A percentile compares a stretch with the other conserved stretches of the same genome.
phyloP scores from a whole-genome alignment of 2,329 filamentous ascomycete species.

The Scolecobasidium constrictum region DNA sequence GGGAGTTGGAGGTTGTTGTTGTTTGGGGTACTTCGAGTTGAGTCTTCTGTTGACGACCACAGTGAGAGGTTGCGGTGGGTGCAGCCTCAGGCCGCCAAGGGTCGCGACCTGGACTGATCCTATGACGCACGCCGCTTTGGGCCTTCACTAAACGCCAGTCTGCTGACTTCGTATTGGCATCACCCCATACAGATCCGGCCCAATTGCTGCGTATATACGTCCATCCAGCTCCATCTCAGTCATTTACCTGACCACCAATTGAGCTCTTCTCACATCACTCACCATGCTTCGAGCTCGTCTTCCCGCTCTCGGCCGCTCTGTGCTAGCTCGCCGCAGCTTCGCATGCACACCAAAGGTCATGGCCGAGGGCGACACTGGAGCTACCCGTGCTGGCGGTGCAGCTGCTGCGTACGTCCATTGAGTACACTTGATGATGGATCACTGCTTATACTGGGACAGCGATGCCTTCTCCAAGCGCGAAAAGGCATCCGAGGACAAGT shows the following conservation, averaged over 20 bases:
- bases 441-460: slow-evolving; percentile 33
- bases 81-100: no score
- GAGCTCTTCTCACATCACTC: neutral
- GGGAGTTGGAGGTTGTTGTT: no score
- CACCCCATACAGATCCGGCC: neutral
- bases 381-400: slow-evolving; percentile 29
- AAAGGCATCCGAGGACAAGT: slow-evolving; percentile 71
- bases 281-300: slow-evolving; percentile 7
- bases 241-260: neutral
- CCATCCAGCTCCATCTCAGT: neutral
- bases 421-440: neutral
- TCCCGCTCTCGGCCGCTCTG: neutral
- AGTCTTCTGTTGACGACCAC: no score
- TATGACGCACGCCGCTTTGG: no score
- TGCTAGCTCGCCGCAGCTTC: slow-evolving; percentile 25
- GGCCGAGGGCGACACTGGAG: slow-evolving; percentile 31
- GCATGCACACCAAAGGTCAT: slow-evolving; percentile 30
- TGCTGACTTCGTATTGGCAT: no score
- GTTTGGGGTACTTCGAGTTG: no score
- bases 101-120: no score
- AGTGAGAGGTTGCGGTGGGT: no score
- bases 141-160: no score
- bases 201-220: neutral
- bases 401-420: slow-evolving; percentile 21
- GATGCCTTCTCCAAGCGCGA: slow-evolving; percentile 92